A percentile compares a stretch with the other conserved stretches of the same genome.
Evolutionary conservation across 2,329 filamentous ascomycete genomes (phyloP).

Genomic region (Capronia epimyces): DNA sequence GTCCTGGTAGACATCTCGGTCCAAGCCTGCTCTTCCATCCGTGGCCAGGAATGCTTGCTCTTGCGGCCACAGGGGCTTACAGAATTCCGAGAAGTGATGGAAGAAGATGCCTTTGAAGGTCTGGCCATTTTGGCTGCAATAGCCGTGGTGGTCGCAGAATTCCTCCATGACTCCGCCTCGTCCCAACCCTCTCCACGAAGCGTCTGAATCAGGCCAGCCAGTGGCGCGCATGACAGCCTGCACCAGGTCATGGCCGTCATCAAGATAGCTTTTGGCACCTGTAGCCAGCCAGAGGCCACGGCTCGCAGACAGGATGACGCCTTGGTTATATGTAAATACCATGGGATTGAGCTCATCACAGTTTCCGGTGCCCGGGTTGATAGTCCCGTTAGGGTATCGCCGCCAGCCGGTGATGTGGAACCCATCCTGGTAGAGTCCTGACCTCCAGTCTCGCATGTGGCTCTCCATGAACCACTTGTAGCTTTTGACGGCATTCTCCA

Average conservation of each 20-base stretch:
- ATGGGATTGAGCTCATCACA: slow-evolving; percentile 81
- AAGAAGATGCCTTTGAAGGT: slow-evolving; percentile 96
- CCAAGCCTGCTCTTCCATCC: slow-evolving; percentile 29
- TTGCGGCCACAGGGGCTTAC: slow-evolving; percentile 55
- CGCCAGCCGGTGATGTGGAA: slow-evolving; percentile 71
- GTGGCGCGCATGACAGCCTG: slow-evolving; percentile 69
- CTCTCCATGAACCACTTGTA: slow-evolving; percentile 75
- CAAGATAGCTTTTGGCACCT: slow-evolving; percentile 63
- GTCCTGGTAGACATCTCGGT: slow-evolving; percentile 42
- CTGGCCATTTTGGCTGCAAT: slow-evolving; percentile 76
- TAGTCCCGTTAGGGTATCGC: slow-evolving; percentile 42
- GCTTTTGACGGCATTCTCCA: slow-evolving; percentile 67
- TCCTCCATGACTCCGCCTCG: slow-evolving; percentile 79
- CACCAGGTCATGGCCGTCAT: slow-evolving; percentile 74
- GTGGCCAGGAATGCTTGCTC: slow-evolving; percentile 40
- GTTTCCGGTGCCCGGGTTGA: slow-evolving; percentile 58
- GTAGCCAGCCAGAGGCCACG: slow-evolving; percentile 76
- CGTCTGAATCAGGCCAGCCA: slow-evolving; percentile 55
- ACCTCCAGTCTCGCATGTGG: slow-evolving; percentile 68
- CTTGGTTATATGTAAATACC: slow-evolving; percentile 96
- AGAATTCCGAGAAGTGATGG: slow-evolving; percentile 78
- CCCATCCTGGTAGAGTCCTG: slow-evolving; percentile 75
- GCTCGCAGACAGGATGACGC: slow-evolving; percentile 76
- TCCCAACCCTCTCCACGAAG: slow-evolving; percentile 68
- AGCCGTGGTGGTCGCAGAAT: slow-evolving; percentile 66